Percentiles rank a stretch among this genome's conserved stretches.
Evolutionary conservation across 257 asterid genomes (phyloP).

Genomic region (Salvia rosmarinus): DNA sequence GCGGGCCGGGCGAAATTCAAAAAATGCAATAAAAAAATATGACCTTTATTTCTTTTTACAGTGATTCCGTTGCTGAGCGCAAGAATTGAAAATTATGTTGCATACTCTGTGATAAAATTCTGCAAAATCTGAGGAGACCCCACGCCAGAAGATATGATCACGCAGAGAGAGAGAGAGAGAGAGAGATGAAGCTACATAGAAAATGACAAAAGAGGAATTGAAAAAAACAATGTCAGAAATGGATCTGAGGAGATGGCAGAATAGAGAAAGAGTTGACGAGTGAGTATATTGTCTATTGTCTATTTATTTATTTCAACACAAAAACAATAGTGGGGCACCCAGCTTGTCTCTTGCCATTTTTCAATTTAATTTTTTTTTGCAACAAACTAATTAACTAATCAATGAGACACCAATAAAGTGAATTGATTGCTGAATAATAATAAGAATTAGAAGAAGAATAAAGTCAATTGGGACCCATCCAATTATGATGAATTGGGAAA

Average conservation of each 20-base stretch:
- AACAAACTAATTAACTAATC: neutral
- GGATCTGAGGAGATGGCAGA: conserved; percentile 10
- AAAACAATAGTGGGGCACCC: neutral
- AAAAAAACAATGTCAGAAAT: conserved; percentile 29
- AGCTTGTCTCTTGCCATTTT: neutral
- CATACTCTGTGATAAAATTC: neutral
- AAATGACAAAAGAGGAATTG: conserved; percentile 15
- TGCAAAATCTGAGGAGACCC: conserved; percentile 17
- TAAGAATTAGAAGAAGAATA: no score
- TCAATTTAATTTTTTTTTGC: no score
- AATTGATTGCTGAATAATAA: neutral
- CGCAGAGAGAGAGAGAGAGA: conserved; percentile 1
- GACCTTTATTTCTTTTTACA: conserved; percentile 23
- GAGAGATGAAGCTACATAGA: neutral
- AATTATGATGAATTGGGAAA: no score
- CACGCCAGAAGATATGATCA: neutral
- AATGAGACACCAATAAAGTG: neutral
- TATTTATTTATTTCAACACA: neutral
- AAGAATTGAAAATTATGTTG: conserved; percentile 6
- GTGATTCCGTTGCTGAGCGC: conserved; percentile 22
- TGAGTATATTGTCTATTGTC: neutral
- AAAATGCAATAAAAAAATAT: conserved; percentile 10
- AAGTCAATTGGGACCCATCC: no score
- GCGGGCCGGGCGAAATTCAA: neutral
- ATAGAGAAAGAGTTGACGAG: conserved; percentile 8